Evolutionary conservation across 108 stramenopile species (phyloP), one percentile per base, ranked within the genome.

Genomic region (Nitzschia sp.): DNA sequence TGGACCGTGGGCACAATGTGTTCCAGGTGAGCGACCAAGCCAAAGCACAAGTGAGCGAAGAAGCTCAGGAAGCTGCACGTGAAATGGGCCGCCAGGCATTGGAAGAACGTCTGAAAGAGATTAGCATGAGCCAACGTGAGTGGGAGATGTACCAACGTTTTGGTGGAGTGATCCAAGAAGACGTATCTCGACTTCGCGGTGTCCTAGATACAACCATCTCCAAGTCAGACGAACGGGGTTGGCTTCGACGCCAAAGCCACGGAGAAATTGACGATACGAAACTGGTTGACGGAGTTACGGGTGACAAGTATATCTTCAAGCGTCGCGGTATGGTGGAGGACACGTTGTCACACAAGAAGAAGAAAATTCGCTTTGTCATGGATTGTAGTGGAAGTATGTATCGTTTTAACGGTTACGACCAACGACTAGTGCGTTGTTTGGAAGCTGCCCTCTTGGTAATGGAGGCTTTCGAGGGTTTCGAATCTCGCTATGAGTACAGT

Each of bases 231-330:
- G 96, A 97, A 67, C 72, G 89, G 6, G 80, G 61, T 12, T 97
- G 96, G 96, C 44, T 91, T 22, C 81, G 83, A 55, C 80, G 84
- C 17, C 90, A 95, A 66, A 69, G 69, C 7, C 46, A 73, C n/a
- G 96, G 96, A 21, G 94, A 97, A 51, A 61, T 97, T 21, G 96
- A 97, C 60, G 96, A 97, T 61, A 64, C 77, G 12, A 82, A 79
- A 61, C 56, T 97, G 7, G 93, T 97, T 2, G 96, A 97, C 64
- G 83, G 78, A 17, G 53, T 89, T 10, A 73, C 91, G 8, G 96
- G 96, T 11, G 94, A 95, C 44, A 83, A 73, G 25, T 65, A 87
- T 53, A 83, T 97, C 19, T 97, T 81, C 80, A 94, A 94, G 72
- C 78, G 89, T 10, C 80, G 96, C 8, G 93, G 90, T 9, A 73